Conservation (phyloP, 768 basidiomycete species). For the Rhizopogon vinicolor region DNA sequence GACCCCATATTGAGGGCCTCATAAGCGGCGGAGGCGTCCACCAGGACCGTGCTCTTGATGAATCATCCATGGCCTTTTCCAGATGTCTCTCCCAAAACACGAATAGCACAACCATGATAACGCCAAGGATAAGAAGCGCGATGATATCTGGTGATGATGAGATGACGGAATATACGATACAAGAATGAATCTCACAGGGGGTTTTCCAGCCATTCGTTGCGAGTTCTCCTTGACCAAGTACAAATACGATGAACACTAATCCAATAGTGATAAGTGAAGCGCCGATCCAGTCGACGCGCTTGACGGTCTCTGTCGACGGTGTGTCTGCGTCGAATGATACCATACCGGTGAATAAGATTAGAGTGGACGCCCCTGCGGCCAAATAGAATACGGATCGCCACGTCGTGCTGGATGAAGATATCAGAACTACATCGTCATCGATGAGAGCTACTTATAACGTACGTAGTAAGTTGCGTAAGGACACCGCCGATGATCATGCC, state of each 20-base stretch:
- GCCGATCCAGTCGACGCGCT: slow-evolving; percentile 75
- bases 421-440: not conserved
- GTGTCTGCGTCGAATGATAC: slow-evolving; percentile 60
- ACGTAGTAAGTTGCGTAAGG: slow-evolving; percentile 50
- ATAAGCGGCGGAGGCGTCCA: slow-evolving; percentile 58
- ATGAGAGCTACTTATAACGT: slow-evolving; percentile 5
- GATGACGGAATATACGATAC: slow-evolving; percentile 13
- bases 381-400: slow-evolving; percentile 73
- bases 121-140: slow-evolving; percentile 56
- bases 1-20: slow-evolving; percentile 56
- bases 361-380: slow-evolving; percentile 48
- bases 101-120: slow-evolving; percentile 53
- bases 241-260: slow-evolving; percentile 67
- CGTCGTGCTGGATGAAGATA: slow-evolving; percentile 21
- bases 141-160: slow-evolving; percentile 54
- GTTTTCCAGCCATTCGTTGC: slow-evolving; percentile 61
- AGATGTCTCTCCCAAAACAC: slow-evolving; percentile 63
- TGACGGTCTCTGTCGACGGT: slow-evolving; percentile 31
- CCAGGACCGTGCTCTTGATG: slow-evolving; percentile 15
- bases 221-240: slow-evolving; percentile 61
- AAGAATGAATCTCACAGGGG: slow-evolving; percentile 33
- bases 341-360: slow-evolving; percentile 49
- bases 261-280: slow-evolving; percentile 61
- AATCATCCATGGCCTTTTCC: slow-evolving; percentile 28
- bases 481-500: slow-evolving; percentile 71